Evolutionary conservation across 805 yeast species (phyloP), one percentile per base, ranked within the genome.

Genomic region (Pichia manshurica): DNA sequence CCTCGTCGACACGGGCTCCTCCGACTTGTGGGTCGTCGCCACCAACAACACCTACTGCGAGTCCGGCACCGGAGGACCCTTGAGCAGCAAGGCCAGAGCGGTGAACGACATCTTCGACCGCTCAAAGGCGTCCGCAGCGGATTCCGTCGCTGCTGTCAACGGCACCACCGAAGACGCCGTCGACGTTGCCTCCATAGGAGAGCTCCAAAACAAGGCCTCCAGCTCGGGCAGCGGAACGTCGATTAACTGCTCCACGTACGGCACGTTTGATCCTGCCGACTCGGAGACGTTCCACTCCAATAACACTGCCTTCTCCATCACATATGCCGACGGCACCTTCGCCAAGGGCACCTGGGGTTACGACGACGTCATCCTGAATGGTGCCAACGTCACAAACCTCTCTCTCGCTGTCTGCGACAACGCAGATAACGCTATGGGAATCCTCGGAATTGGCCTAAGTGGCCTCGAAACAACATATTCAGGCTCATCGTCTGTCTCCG

Each of bases 341-440:
- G 81, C 81, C 7, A 39, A 45, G 8, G 82, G 82, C 16, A 42
- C 61, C 42, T 77, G 80, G 80, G 95, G 86, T 17, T 63, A 70
- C 37, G 96, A 89, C 57, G 66, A 68, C 40, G 71, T 89, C 5
- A 50, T 56, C 2, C 56, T 85, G 46, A 78, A 80, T 40, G 77
- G 71, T 41, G 63, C 71, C 13, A 63, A 70, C 2, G 68, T 85
- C 9, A 52, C 69, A 0, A 66, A 70, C 45, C 65, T 84, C 19
- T 77, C 87, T 5, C 77, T 89, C 62, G 96, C 95, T 2, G 78
- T 87, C 22, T 93, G 85, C 2, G 78, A 79, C 58, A 62, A 63
- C 33, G 76, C 87, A 1, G 77, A 79, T 51, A 79, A 90, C 2
- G 63, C 78, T 13, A 66, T 74, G 50, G 91, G 93, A 48, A 90